Evolutionary conservation across 2,329 filamentous ascomycete species (phyloP).

Genomic region (Hypomyces perniciosus): DNA sequence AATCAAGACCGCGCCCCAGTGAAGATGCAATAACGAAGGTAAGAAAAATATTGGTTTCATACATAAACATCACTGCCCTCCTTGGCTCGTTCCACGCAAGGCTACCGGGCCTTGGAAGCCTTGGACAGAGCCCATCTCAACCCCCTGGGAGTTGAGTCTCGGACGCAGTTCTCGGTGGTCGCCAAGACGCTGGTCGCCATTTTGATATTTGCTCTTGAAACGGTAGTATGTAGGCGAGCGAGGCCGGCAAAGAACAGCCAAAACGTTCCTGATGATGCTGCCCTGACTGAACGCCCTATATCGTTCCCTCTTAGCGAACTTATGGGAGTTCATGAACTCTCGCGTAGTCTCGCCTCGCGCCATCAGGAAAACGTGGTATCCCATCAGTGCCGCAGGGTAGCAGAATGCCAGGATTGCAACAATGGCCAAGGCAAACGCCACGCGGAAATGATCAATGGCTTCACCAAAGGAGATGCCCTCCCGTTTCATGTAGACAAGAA

Average conservation of each 20-base stretch:
- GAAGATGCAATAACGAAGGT: not conserved
- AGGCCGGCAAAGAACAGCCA: constrained; percentile 74
- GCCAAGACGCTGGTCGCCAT: constrained; percentile 81
- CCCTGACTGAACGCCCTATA: constrained; percentile 86
- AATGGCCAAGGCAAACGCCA: constrained; percentile 83
- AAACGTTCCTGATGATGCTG: constrained; percentile 68
- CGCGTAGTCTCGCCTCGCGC: constrained; percentile 88
- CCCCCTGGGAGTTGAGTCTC: constrained; percentile 47
- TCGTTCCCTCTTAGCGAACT: constrained; percentile 86
- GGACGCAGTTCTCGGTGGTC: constrained; percentile 31
- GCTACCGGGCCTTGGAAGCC: constrained; percentile 51
- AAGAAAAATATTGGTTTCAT: constrained; percentile 3
- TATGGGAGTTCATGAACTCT: constrained; percentile 93
- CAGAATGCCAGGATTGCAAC: constrained; percentile 68
- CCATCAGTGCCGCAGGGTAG: constrained; percentile 78
- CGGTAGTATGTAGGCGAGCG: constrained; percentile 81
- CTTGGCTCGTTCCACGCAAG: constrained; percentile 32
- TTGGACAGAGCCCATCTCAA: constrained; percentile 68
- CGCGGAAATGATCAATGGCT: constrained; percentile 64
- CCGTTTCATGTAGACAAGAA: constrained; percentile 63
- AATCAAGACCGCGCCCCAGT: not conserved
- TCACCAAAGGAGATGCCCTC: constrained; percentile 60
- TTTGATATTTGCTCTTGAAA: constrained; percentile 71
- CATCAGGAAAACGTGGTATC: constrained; percentile 89
- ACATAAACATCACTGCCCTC: constrained; percentile 9